Percentiles rank a stretch among this genome's conserved stretches.
Conservation (phyloP, 306 rosid genomes). For the Prosopis cineraria region DNA sequence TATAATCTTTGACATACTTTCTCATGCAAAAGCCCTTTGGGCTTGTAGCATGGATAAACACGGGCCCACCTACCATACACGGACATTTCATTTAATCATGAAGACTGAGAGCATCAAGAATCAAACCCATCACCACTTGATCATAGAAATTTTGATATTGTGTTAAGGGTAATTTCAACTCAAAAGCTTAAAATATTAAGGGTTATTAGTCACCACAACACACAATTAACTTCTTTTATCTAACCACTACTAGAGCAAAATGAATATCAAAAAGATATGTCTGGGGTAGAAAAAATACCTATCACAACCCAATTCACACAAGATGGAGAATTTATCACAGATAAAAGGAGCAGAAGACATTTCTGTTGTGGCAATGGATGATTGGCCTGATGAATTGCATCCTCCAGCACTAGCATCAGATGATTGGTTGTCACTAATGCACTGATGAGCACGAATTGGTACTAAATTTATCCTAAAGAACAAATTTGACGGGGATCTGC, state of each 20-base stretch:
- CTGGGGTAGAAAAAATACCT: conserved; percentile 61
- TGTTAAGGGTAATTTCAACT: neutral
- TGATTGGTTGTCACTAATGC: conserved; percentile 51
- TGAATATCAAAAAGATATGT: conserved; percentile 13
- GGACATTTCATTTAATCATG: neutral
- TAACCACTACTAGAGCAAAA: conserved; percentile 18
- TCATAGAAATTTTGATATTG: neutral
- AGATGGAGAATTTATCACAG: conserved; percentile 70
- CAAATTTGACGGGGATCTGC: conserved; percentile 54
- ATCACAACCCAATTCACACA: conserved; percentile 75
- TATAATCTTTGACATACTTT: neutral
- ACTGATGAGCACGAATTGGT: conserved; percentile 66
- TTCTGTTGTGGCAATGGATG: conserved; percentile 53
- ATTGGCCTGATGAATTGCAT: conserved; percentile 52
- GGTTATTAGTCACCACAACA: neutral
- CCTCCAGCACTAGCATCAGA: conserved; percentile 55
- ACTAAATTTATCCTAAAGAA: conserved; percentile 62
- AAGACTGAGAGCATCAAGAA: neutral
- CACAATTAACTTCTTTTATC: conserved; percentile 26
- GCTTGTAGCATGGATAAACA: neutral
- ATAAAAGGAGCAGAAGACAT: conserved; percentile 52
- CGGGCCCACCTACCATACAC: neutral
- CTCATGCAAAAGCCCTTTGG: neutral
- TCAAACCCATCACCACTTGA: neutral
- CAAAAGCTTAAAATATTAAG: neutral